Percentiles rank a stretch among this genome's conserved stretches.
phyloP scores from a whole-genome alignment of 306 rosid genomes.

The Elaeagnus macrophylla region DNA sequence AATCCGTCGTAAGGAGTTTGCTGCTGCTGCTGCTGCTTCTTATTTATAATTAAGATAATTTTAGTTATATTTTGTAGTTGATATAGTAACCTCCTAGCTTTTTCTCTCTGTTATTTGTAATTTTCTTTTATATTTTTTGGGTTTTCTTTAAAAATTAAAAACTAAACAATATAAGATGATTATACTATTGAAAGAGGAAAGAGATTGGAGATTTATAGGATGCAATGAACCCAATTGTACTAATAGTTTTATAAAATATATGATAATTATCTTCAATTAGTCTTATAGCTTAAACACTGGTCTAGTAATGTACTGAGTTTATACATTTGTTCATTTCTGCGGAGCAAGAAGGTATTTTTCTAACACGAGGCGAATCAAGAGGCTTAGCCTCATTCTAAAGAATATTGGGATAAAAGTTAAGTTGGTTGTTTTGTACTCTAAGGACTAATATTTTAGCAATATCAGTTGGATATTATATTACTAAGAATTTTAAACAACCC shows the following conservation, averaged over 20 bases:
- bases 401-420: too few relatives aligned
- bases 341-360: too few relatives aligned
- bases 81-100: not conserved
- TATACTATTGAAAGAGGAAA: slow-evolving; percentile 18
- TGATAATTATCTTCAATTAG: too few relatives aligned
- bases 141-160: not conserved
- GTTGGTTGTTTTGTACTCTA: too few relatives aligned
- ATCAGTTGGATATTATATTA: too few relatives aligned
- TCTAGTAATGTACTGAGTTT: not conserved
- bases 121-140: not conserved
- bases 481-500: too few relatives aligned
- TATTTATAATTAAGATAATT: too few relatives aligned
- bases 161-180: slow-evolving; percentile 19
- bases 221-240: slow-evolving; percentile 20
- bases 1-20: slow-evolving; percentile 34
- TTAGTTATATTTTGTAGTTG: too few relatives aligned
- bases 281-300: slow-evolving; percentile 6
- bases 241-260: not conserved
- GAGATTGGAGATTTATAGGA: slow-evolving; percentile 6
- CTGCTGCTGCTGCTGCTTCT: too few relatives aligned
- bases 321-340: not conserved
- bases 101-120: not conserved
- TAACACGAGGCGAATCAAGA: too few relatives aligned
- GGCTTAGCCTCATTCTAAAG: too few relatives aligned
- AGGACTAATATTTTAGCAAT: too few relatives aligned